phyloP scores from a whole-genome alignment of 139 green algal genomes.

The Coelastrella sp. region DNA sequence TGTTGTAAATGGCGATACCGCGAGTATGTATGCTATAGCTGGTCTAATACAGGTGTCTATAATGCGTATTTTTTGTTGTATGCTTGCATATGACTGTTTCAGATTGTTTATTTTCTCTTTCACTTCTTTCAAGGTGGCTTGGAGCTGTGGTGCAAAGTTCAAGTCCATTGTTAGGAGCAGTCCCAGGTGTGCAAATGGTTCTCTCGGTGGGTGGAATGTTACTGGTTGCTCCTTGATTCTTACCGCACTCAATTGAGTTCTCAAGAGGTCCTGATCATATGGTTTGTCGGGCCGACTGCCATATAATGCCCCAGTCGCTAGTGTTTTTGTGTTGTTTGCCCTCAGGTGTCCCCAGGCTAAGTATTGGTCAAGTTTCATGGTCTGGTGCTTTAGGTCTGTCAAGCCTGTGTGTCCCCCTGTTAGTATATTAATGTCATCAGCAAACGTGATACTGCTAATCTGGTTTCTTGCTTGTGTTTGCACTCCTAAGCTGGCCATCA shows the following conservation, averaged over 20 bases:
- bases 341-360: not conserved
- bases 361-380: not conserved
- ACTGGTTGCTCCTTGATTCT: not conserved
- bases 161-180: slow-evolving; percentile 19
- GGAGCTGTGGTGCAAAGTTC: not conserved
- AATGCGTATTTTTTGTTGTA: not conserved
- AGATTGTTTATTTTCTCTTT: not conserved
- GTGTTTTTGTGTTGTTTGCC: slow-evolving; percentile 4
- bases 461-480: not conserved
- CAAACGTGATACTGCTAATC: slow-evolving; percentile 12
- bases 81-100: not conserved
- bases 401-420: not conserved
- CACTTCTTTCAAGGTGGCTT: not conserved
- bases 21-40: slow-evolving; percentile 2
- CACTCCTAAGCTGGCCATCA: not conserved
- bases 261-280: not conserved
- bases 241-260: not conserved
- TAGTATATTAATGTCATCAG: slow-evolving; percentile 23
- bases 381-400: not conserved
- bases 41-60: slow-evolving; percentile 32
- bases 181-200: not conserved
- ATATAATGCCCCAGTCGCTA: not conserved
- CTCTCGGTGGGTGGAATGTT: not conserved
- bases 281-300: no score
- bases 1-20: not conserved